Conservation (phyloP, 2,329 filamentous ascomycete genomes). For the Phialocephala subalpina region DNA sequence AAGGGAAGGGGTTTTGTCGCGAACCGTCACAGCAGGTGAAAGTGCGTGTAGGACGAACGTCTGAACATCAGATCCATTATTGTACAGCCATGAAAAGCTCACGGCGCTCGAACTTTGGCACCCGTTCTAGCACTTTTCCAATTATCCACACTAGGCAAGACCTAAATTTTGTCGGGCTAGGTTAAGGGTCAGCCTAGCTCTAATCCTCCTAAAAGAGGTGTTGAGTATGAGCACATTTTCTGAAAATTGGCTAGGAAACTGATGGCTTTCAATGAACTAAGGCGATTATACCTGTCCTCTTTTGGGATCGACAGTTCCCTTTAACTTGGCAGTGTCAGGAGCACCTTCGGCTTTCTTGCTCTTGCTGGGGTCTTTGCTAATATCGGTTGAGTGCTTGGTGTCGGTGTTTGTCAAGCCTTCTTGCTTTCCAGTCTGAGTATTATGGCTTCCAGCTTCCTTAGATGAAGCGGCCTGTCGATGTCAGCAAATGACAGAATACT, state of each 20-base stretch:
- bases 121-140: background rate
- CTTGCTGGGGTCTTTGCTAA: conserved; percentile 53
- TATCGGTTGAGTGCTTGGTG: conserved; percentile 57
- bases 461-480: conserved; percentile 33
- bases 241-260: background rate
- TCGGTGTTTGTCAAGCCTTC: conserved; percentile 59
- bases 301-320: conserved; percentile 53
- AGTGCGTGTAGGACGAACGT: background rate
- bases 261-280: conserved; percentile 16
- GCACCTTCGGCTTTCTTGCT: conserved; percentile 65
- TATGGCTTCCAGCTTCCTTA: conserved; percentile 44
- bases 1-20: background rate
- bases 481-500: conserved; percentile 12
- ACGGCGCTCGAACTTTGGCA: conserved; percentile 1
- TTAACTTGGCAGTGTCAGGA: conserved; percentile 61
- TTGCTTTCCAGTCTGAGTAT: conserved; percentile 59
- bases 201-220: conserved; percentile 28
- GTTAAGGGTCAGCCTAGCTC: conserved; percentile 29
- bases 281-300: conserved; percentile 37
- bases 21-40: background rate
- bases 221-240: conserved; percentile 18
- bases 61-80: conserved; percentile 26
- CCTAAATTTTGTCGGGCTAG: conserved; percentile 31
- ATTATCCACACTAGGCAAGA: conserved; percentile 5
- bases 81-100: conserved; percentile 29